Conservation (phyloP, 2,329 filamentous ascomycete genomes). For the Sphaceloma murrayae region DNA sequence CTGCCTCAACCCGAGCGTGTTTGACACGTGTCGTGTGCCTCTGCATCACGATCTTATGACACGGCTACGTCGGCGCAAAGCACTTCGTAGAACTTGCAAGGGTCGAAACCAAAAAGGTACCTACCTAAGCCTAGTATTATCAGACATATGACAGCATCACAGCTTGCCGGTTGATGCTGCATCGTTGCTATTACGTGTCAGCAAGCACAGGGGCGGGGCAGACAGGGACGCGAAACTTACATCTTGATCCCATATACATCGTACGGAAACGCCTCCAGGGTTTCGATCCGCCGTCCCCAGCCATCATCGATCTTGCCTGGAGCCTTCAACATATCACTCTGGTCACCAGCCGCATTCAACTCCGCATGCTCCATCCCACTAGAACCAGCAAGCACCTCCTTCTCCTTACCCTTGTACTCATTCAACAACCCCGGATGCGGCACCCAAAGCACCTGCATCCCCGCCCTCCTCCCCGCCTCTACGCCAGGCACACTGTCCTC, state of each 20-base stretch:
- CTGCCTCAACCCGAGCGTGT: no score
- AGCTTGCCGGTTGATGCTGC: background rate
- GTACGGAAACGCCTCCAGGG: conserved; percentile 52
- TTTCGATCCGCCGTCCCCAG: conserved; percentile 45
- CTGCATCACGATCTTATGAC: no score
- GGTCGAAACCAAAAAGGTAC: no score
- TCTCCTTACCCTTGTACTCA: conserved; percentile 54
- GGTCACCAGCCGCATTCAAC: conserved; percentile 30
- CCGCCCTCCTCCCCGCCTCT: conserved; percentile 78
- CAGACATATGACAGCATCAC: no score
- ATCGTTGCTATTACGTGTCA: no score
- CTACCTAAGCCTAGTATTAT: no score
- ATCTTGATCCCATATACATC: conserved; percentile 47
- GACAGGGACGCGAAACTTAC: conserved; percentile 4
- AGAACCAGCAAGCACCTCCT: conserved; percentile 71
- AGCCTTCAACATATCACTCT: conserved; percentile 32
- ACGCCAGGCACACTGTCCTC: conserved; percentile 80
- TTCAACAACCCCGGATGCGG: conserved; percentile 19
- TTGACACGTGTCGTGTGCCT: no score
- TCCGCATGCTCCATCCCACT: conserved; percentile 58
- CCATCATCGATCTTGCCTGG: conserved; percentile 52
- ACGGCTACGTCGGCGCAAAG: no score
- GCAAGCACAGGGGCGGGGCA: background rate
- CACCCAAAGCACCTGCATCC: conserved; percentile 47
- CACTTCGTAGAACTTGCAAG: no score